phyloP scores from a whole-genome alignment of 129 eudicot genomes.

The Ambrosia artemisiifolia region DNA sequence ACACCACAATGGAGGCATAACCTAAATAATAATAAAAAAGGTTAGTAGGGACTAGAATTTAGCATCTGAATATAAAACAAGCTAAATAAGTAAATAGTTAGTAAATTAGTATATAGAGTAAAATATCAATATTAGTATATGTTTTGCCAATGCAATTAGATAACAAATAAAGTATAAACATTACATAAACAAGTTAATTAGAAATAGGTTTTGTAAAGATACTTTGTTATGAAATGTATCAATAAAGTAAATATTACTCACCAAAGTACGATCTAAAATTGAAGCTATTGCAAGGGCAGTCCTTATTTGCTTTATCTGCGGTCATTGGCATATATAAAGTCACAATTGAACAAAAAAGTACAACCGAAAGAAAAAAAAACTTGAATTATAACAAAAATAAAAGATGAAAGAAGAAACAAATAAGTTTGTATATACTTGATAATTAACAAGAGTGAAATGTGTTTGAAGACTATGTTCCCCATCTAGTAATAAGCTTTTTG shows the following conservation, averaged over 20 bases:
- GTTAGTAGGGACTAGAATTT: neutral
- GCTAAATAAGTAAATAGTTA: too few species aligned
- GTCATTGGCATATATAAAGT: conserved; percentile 15
- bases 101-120: too few species aligned
- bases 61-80: too few species aligned
- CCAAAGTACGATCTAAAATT: conserved; percentile 84
- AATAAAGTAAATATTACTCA: conserved; percentile 35
- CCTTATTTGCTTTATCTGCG: conserved; percentile 88
- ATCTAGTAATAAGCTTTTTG: conserved; percentile 77
- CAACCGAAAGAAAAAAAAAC: neutral
- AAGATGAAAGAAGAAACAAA: neutral
- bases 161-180: neutral
- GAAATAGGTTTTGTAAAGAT: neutral
- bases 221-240: neutral
- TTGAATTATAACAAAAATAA: neutral
- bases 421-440: conserved; percentile 55
- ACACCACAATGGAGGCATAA: conserved; percentile 99
- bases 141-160: too few species aligned
- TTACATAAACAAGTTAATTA: neutral
- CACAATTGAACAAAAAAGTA: neutral
- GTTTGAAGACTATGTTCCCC: conserved; percentile 78
- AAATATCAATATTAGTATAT: too few species aligned
- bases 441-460: conserved; percentile 82
- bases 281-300: conserved; percentile 87
- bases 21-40: conserved; percentile 40